A percentile compares a stretch with the other conserved stretches of the same genome.
Evolutionary conservation across 768 basidiomycete genomes (phyloP).

Genomic region (Neoboletus subvelutipes): DNA sequence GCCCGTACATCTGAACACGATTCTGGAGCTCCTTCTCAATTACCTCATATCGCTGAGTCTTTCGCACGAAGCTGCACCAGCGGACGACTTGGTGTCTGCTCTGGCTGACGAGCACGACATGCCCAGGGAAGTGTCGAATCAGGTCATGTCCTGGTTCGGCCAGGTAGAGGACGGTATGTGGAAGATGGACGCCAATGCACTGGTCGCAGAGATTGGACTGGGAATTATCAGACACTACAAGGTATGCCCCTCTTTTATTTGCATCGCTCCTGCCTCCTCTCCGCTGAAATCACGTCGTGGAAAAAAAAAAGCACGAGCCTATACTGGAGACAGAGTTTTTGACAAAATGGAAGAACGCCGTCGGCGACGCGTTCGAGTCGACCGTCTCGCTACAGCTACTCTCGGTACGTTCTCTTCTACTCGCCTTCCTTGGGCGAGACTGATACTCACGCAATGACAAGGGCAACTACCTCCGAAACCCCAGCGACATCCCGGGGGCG

Average conservation of each 20-base stretch:
- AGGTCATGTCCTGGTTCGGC: slow-evolving; percentile 87
- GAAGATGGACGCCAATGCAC: slow-evolving; percentile 59
- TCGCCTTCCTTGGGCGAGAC: background rate
- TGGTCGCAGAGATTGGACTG: slow-evolving; percentile 76
- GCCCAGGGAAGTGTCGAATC: slow-evolving; percentile 53
- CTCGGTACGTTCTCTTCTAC: slow-evolving; percentile 44
- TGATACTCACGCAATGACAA: slow-evolving; percentile 32
- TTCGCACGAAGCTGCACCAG: slow-evolving; percentile 48
- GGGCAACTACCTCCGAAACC: slow-evolving; percentile 71
- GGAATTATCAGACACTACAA: slow-evolving; percentile 65
- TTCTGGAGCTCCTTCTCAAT: slow-evolving; percentile 76
- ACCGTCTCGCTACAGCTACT: slow-evolving; percentile 64
- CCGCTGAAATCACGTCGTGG: background rate
- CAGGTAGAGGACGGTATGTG: slow-evolving; percentile 53
- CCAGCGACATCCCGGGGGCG: slow-evolving; percentile 33
- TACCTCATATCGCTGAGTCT: slow-evolving; percentile 65
- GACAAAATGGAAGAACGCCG: slow-evolving; percentile 63
- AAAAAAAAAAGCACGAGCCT: slow-evolving; percentile 53
- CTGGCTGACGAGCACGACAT: slow-evolving; percentile 77
- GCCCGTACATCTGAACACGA: slow-evolving; percentile 58
- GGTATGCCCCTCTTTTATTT: slow-evolving; percentile 35
- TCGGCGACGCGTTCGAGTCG: slow-evolving; percentile 76
- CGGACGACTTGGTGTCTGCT: slow-evolving; percentile 56
- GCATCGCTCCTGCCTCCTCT: background rate
- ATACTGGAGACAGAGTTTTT: slow-evolving; percentile 58